Percentiles rank a stretch among this genome's conserved stretches.
phyloP scores from a whole-genome alignment of 1,139 yeast species.

The Pichia sp. region DNA sequence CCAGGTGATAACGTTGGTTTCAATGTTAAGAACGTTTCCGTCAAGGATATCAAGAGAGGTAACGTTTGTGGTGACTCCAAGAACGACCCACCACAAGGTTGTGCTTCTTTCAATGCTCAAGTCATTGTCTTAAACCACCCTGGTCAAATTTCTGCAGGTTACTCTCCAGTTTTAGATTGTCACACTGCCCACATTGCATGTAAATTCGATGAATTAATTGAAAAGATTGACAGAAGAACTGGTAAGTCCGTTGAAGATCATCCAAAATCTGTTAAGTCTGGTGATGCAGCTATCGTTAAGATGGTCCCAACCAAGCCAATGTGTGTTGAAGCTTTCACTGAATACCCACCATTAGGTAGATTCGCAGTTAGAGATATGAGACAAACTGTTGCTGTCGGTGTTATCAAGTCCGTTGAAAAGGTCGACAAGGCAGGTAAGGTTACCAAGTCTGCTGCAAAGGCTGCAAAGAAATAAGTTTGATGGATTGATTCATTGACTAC shows the following conservation, averaged over 20 bases:
- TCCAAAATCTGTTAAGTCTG: conserved; percentile 86
- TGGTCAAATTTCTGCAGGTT: conserved; percentile 89
- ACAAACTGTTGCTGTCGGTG: conserved; percentile 99
- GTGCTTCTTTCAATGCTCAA: conserved; percentile 82
- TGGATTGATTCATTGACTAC: conserved; percentile 5
- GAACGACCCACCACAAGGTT: conserved; percentile 86
- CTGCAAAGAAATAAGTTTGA: conserved; percentile 80
- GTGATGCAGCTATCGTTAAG: conserved; percentile 90
- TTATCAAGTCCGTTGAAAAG: conserved; percentile 97
- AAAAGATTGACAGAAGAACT: conserved; percentile 91
- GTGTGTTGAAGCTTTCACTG: conserved; percentile 96
- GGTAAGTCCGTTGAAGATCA: conserved; percentile 79
- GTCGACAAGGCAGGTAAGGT: conserved; percentile 89
- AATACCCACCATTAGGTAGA: conserved; percentile 98
- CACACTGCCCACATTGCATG: conserved; percentile 96
- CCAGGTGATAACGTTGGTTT: conserved; percentile 96
- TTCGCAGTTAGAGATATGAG: conserved; percentile 99
- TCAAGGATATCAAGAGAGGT: conserved; percentile 92
- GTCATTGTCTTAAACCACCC: conserved; percentile 89
- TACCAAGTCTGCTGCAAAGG: conserved; percentile 99
- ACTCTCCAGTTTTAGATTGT: conserved; percentile 91
- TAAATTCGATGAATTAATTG: conserved; percentile 75
- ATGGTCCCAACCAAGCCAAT: conserved; percentile 93
- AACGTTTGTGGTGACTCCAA: conserved; percentile 94
- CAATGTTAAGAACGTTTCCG: conserved; percentile 93